These are phyloP conservation scores for Trichoderma koningiopsis DNA, from an alignment of 2,329 filamentous ascomycete species.

Conservation along the genomic window DNA sequence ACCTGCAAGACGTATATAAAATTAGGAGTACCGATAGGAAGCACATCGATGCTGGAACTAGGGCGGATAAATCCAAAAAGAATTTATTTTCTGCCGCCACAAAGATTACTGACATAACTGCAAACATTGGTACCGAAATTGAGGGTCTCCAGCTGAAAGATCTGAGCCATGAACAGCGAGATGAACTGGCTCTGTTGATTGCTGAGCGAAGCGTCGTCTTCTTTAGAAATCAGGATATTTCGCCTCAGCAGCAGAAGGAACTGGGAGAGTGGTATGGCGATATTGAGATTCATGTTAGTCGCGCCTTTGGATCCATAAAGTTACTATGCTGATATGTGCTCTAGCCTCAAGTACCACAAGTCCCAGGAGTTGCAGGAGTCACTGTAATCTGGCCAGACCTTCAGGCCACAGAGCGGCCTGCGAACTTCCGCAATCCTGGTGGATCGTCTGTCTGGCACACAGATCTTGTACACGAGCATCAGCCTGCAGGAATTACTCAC, in stretches of 20 bases:
- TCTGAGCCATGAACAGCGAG: conserved; percentile 58
- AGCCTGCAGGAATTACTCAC: conserved; percentile 71
- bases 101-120: conserved; percentile 63
- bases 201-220: conserved; percentile 68
- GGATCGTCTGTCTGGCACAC: conserved; percentile 71
- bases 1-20: conserved; percentile 68
- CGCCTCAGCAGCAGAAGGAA: conserved; percentile 63
- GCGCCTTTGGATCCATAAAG: too few species aligned
- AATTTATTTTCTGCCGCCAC: conserved; percentile 62
- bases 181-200: conserved; percentile 64
- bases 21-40: conserved; percentile 58
- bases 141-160: conserved; percentile 65
- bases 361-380: conserved; percentile 66
- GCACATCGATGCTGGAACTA: conserved; percentile 63
- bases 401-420: conserved; percentile 60
- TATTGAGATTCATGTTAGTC: conserved; percentile 66
- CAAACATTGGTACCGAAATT: conserved; percentile 66
- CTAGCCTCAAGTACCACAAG: conserved; percentile 70
- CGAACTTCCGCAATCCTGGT: conserved; percentile 67
- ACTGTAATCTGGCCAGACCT: conserved; percentile 72
- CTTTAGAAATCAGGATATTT: conserved; percentile 63
- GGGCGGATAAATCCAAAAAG: conserved; percentile 67
- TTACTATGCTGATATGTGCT: not conserved
- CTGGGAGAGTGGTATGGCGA: conserved; percentile 66
- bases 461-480: conserved; percentile 70